Evolutionary conservation across 805 yeast genomes (phyloP).

Genomic region (Metschnikowia arizonensis): DNA sequence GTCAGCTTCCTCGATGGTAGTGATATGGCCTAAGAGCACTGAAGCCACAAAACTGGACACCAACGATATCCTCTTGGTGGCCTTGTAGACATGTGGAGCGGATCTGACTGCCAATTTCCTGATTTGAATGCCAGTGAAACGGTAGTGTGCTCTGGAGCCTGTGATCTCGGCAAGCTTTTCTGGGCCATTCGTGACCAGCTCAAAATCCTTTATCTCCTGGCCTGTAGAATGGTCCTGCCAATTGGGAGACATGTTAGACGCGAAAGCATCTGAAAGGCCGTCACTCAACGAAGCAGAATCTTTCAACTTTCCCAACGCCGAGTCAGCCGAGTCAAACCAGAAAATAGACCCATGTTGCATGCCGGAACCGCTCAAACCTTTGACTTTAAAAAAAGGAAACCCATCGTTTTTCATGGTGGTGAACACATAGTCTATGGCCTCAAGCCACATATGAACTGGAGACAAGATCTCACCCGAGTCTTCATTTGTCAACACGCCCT

Average conservation of each 20-base stretch:
- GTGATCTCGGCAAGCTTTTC: slow-evolving; percentile 66
- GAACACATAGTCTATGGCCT: slow-evolving; percentile 67
- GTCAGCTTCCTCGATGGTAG: slow-evolving; percentile 74
- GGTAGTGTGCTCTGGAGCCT: slow-evolving; percentile 83
- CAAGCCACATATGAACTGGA: slow-evolving; percentile 90
- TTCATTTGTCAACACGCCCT: slow-evolving; percentile 64
- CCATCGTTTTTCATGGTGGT: slow-evolving; percentile 43
- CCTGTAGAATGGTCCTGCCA: slow-evolving; percentile 95
- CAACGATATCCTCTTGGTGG: slow-evolving; percentile 61
- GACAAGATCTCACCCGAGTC: slow-evolving; percentile 60
- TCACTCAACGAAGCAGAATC: slow-evolving; percentile 34
- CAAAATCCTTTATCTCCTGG: slow-evolving; percentile 59
- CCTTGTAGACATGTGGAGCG: slow-evolving; percentile 47
- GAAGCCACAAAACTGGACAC: slow-evolving; percentile 78
- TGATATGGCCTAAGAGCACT: slow-evolving; percentile 59
- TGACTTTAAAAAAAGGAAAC: slow-evolving; percentile 58
- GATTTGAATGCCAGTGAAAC: slow-evolving; percentile 92
- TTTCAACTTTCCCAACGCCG: slow-evolving; percentile 37
- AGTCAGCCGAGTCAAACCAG: slow-evolving; percentile 55
- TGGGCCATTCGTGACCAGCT: slow-evolving; percentile 48
- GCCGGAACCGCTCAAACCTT: slow-evolving; percentile 76
- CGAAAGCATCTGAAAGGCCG: slow-evolving; percentile 51
- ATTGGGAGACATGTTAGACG: slow-evolving; percentile 70
- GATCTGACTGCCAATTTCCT: slow-evolving; percentile 58
- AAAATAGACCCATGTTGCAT: slow-evolving; percentile 92